phyloP scores from a whole-genome alignment of 495 filamentous ascomycete species.

The Penicillium lividum region DNA sequence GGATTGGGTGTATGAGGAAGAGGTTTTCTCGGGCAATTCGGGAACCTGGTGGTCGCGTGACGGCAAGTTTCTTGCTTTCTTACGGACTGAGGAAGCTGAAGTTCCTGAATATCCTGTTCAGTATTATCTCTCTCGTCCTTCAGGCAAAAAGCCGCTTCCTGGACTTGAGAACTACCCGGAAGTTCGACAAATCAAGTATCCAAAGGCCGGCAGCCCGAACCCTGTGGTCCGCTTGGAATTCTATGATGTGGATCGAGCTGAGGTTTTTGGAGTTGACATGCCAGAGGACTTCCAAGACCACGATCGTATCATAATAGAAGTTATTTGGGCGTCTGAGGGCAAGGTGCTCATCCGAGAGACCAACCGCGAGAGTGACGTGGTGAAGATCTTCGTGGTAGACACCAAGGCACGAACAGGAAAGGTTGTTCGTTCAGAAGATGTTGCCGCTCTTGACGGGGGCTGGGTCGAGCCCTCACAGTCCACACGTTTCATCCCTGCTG shows the following conservation, averaged over 20 bases:
- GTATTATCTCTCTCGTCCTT: conserved; percentile 88
- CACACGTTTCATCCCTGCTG: conserved; percentile 83
- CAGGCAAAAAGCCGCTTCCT: conserved; percentile 65
- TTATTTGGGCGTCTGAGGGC: conserved; percentile 80
- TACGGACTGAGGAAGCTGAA: conserved; percentile 87
- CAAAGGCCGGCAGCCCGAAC: conserved; percentile 92
- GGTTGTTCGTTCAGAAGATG: conserved; percentile 73
- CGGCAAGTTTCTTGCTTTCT: conserved; percentile 83
- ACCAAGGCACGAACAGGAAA: conserved; percentile 73
- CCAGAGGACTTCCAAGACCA: conserved; percentile 76
- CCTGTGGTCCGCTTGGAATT: conserved; percentile 84
- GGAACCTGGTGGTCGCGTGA: conserved; percentile 94
- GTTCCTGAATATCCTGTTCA: conserved; percentile 94
- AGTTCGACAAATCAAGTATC: conserved; percentile 90
- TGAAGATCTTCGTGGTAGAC: conserved; percentile 85
- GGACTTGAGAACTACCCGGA: conserved; percentile 92
- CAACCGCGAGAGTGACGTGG: conserved; percentile 88
- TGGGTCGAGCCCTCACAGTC: conserved; percentile 95
- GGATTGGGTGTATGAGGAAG: conserved; percentile 99
- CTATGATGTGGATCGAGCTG: conserved; percentile 79
- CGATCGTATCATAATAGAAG: conserved; percentile 87
- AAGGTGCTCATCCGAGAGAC: conserved; percentile 87
- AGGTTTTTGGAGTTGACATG: conserved; percentile 77
- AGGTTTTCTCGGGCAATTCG: conserved; percentile 78
- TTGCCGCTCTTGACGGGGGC: conserved; percentile 82